Percentiles rank a stretch among this genome's conserved stretches.
Conservation (phyloP, 441 rosid genomes). For the Erodium texanum region DNA sequence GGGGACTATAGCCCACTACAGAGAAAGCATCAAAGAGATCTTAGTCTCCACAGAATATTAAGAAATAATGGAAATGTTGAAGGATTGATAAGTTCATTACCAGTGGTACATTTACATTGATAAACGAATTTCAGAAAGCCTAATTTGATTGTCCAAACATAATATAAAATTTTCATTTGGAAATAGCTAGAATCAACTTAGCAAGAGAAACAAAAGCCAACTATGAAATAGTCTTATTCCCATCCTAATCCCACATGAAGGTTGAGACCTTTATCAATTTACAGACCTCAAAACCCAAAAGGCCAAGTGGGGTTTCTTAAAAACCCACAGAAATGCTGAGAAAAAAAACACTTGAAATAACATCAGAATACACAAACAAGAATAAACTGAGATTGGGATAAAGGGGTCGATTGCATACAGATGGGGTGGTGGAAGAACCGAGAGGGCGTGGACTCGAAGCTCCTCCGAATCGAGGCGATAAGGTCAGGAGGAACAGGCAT, state of each 20-base stretch:
- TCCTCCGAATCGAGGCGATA: constrained; percentile 61
- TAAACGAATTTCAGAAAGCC: background rate
- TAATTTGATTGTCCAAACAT: background rate
- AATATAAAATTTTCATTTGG: background rate
- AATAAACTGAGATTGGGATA: constrained; percentile 10
- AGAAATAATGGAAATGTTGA: background rate
- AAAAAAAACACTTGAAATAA: background rate
- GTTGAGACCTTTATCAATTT: constrained; percentile 13
- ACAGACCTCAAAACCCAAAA: background rate
- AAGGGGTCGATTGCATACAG: constrained; percentile 30
- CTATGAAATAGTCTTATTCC: background rate
- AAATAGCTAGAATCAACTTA: background rate
- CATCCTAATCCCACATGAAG: constrained; percentile 61
- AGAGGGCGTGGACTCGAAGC: constrained; percentile 32
- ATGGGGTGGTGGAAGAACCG: constrained; percentile 42
- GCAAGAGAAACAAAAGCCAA: background rate
- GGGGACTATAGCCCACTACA: background rate
- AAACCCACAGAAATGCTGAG: constrained; percentile 26
- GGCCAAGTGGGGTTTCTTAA: constrained; percentile 47
- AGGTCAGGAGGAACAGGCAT: constrained; percentile 82
- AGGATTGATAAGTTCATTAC: background rate
- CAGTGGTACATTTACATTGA: background rate
- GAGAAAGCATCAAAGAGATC: background rate
- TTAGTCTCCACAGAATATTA: too few species aligned
- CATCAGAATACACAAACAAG: background rate